Conservation (phyloP, 805 yeast genomes). For the Candida montana region DNA sequence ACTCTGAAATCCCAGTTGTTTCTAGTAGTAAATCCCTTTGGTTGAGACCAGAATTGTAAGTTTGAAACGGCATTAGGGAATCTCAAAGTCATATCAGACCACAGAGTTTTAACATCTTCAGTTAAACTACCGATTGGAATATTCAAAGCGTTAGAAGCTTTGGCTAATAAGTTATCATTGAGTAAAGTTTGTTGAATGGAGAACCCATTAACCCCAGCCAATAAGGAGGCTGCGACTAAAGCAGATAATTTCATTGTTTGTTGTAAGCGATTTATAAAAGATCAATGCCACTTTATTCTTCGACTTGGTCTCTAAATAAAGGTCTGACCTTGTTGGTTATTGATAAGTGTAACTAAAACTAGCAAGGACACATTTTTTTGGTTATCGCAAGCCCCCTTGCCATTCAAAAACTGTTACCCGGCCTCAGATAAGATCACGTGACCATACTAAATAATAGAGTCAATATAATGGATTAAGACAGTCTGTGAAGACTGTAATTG, state of each 20-base stretch:
- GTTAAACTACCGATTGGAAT: conserved; percentile 46
- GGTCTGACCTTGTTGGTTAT: too few species aligned
- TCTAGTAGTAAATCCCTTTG: conserved; percentile 34
- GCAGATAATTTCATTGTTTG: conserved; percentile 13
- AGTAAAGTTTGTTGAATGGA: conserved; percentile 30
- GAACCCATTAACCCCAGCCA: conserved; percentile 21
- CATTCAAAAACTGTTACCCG: too few species aligned
- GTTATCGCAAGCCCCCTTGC: too few species aligned
- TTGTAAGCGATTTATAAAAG: too few species aligned
- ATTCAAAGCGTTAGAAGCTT: conserved; percentile 47
- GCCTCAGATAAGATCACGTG: conserved; percentile 2
- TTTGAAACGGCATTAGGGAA: conserved; percentile 53
- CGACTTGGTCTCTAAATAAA: too few species aligned
- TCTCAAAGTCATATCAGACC: conserved; percentile 58
- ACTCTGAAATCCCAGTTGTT: conserved; percentile 36
- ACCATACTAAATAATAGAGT: too few species aligned
- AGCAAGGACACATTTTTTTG: not conserved
- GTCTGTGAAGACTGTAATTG: too few species aligned
- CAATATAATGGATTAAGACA: not conserved
- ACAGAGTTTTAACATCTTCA: conserved; percentile 42
- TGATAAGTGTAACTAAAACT: not conserved
- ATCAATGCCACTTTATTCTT: too few species aligned
- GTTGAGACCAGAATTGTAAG: conserved; percentile 45
- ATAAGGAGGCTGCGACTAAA: conserved; percentile 13
- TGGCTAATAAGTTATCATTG: conserved; percentile 32